Conservation (phyloP, 2,329 filamentous ascomycete genomes). For the Clarireedia paspali region DNA sequence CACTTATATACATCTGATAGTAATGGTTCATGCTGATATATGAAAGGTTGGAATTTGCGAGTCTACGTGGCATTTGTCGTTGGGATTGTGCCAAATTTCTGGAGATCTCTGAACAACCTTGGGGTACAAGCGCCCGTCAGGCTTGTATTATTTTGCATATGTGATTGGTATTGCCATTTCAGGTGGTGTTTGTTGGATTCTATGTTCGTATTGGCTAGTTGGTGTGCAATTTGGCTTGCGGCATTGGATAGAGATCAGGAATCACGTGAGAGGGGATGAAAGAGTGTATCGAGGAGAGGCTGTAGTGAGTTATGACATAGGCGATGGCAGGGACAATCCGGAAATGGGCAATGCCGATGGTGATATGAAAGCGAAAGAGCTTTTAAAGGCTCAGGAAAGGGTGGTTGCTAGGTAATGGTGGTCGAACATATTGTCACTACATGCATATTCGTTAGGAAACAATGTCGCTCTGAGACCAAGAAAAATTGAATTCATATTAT, state of each 20-base stretch:
- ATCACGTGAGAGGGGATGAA: slow-evolving; percentile 29
- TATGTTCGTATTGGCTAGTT: slow-evolving; percentile 16
- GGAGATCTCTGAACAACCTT: slow-evolving; percentile 35
- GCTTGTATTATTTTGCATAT: slow-evolving; percentile 46
- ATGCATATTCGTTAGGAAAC: too few relatives aligned
- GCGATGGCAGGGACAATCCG: neutral
- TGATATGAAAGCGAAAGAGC: neutral
- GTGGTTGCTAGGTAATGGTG: too few relatives aligned
- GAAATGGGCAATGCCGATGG: neutral
- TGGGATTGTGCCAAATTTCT: slow-evolving; percentile 35
- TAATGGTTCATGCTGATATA: slow-evolving; percentile 29
- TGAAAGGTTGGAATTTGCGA: slow-evolving; percentile 31
- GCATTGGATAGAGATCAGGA: slow-evolving; percentile 31
- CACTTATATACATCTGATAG: slow-evolving; percentile 29
- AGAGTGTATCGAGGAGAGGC: neutral
- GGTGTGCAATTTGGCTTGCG: slow-evolving; percentile 14
- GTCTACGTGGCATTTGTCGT: slow-evolving; percentile 31
- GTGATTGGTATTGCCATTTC: slow-evolving; percentile 44
- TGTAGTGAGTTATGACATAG: neutral
- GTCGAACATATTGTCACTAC: too few relatives aligned
- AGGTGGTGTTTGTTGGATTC: slow-evolving; percentile 23
- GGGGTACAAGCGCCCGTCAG: slow-evolving; percentile 31
- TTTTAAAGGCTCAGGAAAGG: neutral
- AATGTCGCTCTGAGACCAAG: too few relatives aligned
- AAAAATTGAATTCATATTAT: too few relatives aligned